Base-by-base conservation (phyloP, 2,329 filamentous ascomycete genomes). In the Teratosphaeria viscida region DNA sequence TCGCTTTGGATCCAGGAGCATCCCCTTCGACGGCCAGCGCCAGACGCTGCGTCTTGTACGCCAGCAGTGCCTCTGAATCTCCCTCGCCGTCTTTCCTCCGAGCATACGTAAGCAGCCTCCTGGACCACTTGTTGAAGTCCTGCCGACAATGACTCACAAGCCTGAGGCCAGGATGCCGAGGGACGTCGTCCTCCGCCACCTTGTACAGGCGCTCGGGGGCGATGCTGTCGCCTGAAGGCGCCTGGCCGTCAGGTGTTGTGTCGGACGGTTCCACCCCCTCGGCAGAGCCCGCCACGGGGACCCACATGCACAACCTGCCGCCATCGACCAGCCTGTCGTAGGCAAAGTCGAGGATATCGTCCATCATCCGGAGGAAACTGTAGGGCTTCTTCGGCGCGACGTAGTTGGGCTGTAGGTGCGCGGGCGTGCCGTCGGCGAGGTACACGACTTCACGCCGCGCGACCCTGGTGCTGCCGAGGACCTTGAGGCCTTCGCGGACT, bases 291-390 rank as follows among this genome's bases (percentile, higher is more conserved):
- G 90, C 87, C 0, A 91, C 95, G 0, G 94, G 94, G 89, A 97
- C 95, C 94, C 94, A 99, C 78, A 99, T 95, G 7, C 88, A 89
- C 10, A 99, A 73, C 32, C 94, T 81, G 0, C 90, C 94, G 63
- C 84, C 76, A 57, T 90, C 85, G 7, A 96, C 89, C 0, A 99
- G 79, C 1, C 86, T 89, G 12, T 82, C 78, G 0, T 85, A 82
- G 5, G 90, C 86, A 69, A 99, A 97, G 23, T 85, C 81, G 5
- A 97, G 81, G 57, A 99, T 90, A 71, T 97, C 91, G 68, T 91
- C 86, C 23, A 96, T 81, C 84, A 99, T 91, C 5, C 89, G 87
- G 47, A 88, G 79, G 72, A 99, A 97, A 66, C 90, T 90, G 73
- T 99, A 99, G 0, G 92, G 90, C 68, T 86, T 87, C 73, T 95